phyloP scores from a whole-genome alignment of 768 basidiomycete species.

The Steccherinum ochraceum region DNA sequence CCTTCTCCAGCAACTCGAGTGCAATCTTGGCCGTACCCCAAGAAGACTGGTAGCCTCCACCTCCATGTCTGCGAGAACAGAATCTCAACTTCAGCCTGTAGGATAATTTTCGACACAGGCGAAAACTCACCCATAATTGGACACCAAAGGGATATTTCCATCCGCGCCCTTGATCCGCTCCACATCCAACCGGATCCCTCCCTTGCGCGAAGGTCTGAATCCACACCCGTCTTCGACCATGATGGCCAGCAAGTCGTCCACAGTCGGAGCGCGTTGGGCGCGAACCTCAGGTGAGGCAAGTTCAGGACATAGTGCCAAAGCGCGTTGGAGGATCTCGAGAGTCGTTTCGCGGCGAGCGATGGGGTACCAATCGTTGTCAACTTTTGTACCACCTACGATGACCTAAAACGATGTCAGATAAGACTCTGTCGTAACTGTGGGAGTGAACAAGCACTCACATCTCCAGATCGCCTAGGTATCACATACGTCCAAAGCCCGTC shows the following conservation, averaged over 20 bases:
- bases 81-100: not conserved
- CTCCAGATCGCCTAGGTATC: conserved; percentile 54
- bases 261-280: conserved; percentile 21
- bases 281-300: conserved; percentile 23
- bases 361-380: conserved; percentile 64
- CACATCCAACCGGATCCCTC: conserved; percentile 56
- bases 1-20: conserved; percentile 38
- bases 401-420: conserved; percentile 25
- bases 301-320: conserved; percentile 25
- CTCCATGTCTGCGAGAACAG: conserved; percentile 42
- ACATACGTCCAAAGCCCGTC: conserved; percentile 51
- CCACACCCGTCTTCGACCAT: conserved; percentile 46
- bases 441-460: conserved; percentile 27
- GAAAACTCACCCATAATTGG: conserved; percentile 56
- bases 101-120: not conserved
- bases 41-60: conserved; percentile 57
- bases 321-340: conserved; percentile 47
- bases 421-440: not conserved
- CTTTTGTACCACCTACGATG: conserved; percentile 56
- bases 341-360: conserved; percentile 58
- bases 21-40: conserved; percentile 58
- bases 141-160: conserved; percentile 40
- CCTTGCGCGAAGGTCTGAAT: conserved; percentile 58
- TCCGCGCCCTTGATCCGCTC: conserved; percentile 32
- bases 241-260: conserved; percentile 32